phyloP scores from a whole-genome alignment of 139 green algal species.

The Protoeuglena noctilucae region DNA sequence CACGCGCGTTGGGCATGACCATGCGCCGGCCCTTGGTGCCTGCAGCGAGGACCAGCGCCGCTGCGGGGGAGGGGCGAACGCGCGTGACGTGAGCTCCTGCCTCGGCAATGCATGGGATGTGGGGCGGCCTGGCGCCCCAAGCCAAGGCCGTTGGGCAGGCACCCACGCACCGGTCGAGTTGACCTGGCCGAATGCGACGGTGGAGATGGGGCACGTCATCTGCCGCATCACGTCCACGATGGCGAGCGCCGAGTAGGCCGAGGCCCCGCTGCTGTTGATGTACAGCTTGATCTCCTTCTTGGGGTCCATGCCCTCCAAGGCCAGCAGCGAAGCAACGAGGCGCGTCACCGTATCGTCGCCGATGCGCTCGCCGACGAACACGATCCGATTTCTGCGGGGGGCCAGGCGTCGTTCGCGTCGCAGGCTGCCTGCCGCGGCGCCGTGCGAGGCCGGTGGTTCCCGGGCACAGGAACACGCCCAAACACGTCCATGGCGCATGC shows the following conservation, averaged over 20 bases:
- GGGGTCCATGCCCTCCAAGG: conserved; percentile 65
- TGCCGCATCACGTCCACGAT: conserved; percentile 77
- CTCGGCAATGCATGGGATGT: too few relatives aligned
- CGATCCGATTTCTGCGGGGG: background rate
- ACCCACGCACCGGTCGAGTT: too few relatives aligned
- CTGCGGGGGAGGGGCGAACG: background rate
- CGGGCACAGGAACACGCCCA: too few relatives aligned
- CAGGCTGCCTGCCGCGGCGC: too few relatives aligned
- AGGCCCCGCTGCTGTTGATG: conserved; percentile 68
- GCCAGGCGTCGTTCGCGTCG: too few relatives aligned
- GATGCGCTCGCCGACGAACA: background rate
- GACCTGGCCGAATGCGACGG: background rate
- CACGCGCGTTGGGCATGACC: conserved; percentile 72
- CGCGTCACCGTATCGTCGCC: conserved; percentile 24
- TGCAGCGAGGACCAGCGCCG: conserved; percentile 32
- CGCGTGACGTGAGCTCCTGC: background rate
- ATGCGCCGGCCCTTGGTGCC: conserved; percentile 77
- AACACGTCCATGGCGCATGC: too few relatives aligned
- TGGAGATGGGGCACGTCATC: conserved; percentile 36
- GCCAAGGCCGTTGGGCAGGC: background rate
- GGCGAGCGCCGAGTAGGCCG: conserved; percentile 48
- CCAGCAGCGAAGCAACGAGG: conserved; percentile 69
- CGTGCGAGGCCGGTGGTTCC: too few relatives aligned
- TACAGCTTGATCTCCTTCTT: conserved; percentile 83
- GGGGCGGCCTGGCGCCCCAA: background rate